These are phyloP conservation scores for Suillus hirtellus DNA, from an alignment of 768 basidiomycete genomes.

Conservation along the genomic window DNA sequence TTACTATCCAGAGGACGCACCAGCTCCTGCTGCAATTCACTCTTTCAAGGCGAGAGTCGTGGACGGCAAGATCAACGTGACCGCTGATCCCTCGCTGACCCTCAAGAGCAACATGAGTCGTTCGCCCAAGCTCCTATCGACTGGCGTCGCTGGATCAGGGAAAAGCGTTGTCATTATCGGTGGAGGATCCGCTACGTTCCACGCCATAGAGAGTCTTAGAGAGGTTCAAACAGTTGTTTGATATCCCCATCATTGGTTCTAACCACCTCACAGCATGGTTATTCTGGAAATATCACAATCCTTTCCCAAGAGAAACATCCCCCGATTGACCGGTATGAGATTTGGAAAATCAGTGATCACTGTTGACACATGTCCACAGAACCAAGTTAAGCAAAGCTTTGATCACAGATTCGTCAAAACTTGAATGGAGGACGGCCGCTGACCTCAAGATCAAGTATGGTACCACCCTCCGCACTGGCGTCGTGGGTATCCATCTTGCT, in stretches of 20 bases:
- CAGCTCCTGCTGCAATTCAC: conserved; percentile 78
- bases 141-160: conserved; percentile 46
- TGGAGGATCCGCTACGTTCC: conserved; percentile 79
- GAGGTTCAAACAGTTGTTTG: conserved; percentile 50
- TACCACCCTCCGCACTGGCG: conserved; percentile 61
- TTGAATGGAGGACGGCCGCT: conserved; percentile 70
- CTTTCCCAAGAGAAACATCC: conserved; percentile 76
- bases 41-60: conserved; percentile 68
- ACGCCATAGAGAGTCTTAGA: conserved; percentile 77
- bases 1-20: conserved; percentile 72
- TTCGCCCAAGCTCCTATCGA: conserved; percentile 54
- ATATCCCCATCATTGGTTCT: not conserved
- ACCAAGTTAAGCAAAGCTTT: conserved; percentile 90
- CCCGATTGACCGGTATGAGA: conserved; percentile 76
- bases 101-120: conserved; percentile 67
- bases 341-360: not conserved
- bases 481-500: conserved; percentile 38
- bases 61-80: conserved; percentile 77
- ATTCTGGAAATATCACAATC: conserved; percentile 72
- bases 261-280: conserved; percentile 61
- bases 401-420: conserved; percentile 72
- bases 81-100: conserved; percentile 63
- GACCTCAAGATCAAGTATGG: conserved; percentile 78
- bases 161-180: conserved; percentile 82
- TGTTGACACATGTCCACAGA: conserved; percentile 37